A percentile compares a stretch with the other conserved stretches of the same genome.
These are phyloP conservation scores for Psophocarpus tetragonolobus DNA, from an alignment of 306 rosid genomes.

Conservation along the genomic window DNA sequence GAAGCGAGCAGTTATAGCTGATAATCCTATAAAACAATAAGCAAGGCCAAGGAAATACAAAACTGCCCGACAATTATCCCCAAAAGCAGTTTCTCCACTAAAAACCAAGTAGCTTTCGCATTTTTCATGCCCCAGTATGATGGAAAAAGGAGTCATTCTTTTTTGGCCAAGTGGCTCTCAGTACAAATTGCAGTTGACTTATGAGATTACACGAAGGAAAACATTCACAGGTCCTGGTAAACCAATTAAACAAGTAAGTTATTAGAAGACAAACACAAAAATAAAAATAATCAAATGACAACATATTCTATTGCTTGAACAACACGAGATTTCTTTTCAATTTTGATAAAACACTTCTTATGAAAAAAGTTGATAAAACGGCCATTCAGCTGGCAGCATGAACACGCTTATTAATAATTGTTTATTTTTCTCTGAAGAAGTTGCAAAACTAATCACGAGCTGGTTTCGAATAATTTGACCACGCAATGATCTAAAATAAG, in stretches of 20 bases:
- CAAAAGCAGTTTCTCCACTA: constrained; percentile 62
- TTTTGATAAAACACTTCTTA: not conserved
- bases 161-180: constrained; percentile 43
- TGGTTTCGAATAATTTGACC: not conserved
- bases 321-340: not conserved
- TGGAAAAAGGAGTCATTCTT: constrained; percentile 43
- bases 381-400: not conserved
- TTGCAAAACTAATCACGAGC: not conserved
- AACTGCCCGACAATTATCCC: constrained; percentile 49
- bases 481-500: not conserved
- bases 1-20: constrained; percentile 85
- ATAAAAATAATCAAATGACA: not conserved
- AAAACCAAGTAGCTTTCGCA: constrained; percentile 75
- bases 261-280: not conserved
- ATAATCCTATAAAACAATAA: constrained; percentile 84
- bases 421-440: not conserved
- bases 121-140: constrained; percentile 38
- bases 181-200: constrained; percentile 36
- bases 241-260: constrained; percentile 6
- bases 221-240: constrained; percentile 39
- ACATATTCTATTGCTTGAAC: not conserved
- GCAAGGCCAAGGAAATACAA: constrained; percentile 76
- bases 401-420: not conserved
- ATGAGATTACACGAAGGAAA: constrained; percentile 18
- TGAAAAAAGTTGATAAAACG: no score